Evolutionary conservation across 305 asterid species (phyloP).

Genomic region (Nicotiana rustica): DNA sequence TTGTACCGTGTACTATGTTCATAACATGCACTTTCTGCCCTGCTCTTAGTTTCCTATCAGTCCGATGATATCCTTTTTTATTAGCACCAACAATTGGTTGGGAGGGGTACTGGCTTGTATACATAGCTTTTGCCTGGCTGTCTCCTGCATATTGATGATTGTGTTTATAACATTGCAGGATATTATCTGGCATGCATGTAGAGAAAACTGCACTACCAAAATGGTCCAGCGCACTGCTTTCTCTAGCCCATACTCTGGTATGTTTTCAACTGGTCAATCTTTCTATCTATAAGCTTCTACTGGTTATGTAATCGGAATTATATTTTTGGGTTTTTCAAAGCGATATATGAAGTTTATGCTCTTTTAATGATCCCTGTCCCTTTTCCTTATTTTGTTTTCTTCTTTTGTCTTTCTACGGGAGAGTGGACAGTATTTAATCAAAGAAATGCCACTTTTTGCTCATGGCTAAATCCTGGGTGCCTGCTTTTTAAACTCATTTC

Average conservation of each 20-base stretch:
- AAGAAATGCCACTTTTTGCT: background rate
- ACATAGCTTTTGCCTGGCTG: background rate
- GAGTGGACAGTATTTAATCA: background rate
- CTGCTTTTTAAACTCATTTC: constrained; percentile 21
- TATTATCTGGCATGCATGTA: constrained; percentile 73
- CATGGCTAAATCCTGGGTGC: background rate
- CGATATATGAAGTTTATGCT: background rate
- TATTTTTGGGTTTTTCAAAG: background rate
- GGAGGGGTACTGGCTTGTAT: constrained; percentile 1
- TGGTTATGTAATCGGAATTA: constrained; percentile 10
- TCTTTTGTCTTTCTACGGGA: background rate
- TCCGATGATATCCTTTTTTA: background rate
- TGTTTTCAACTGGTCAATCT: constrained; percentile 29
- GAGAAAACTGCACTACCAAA: constrained; percentile 65
- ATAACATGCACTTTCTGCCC: constrained; percentile 16
- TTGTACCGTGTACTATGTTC: constrained; percentile 2
- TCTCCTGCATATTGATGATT: constrained; percentile 28
- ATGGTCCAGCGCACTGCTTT: constrained; percentile 67
- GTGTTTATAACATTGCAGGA: constrained; percentile 59
- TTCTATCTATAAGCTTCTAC: constrained; percentile 14
- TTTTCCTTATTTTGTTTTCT: background rate
- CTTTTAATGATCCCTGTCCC: background rate
- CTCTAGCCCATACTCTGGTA: constrained; percentile 78
- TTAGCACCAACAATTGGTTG: background rate
- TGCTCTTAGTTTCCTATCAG: background rate